Conservation (phyloP, 768 basidiomycete genomes). For the Boletales sp. region DNA sequence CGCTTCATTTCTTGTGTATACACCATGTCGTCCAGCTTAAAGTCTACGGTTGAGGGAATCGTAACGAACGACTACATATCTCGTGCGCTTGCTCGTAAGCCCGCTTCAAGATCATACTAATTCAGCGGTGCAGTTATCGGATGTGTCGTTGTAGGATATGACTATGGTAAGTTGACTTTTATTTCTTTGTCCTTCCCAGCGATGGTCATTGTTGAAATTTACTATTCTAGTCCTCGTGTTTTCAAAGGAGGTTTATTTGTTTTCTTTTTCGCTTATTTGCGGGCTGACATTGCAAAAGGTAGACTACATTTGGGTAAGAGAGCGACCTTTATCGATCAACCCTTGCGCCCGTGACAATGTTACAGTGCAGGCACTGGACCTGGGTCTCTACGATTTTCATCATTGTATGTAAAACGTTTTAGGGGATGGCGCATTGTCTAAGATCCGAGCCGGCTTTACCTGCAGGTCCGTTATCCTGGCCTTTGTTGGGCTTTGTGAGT, state of each 20-base stretch:
- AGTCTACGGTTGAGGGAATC: background rate
- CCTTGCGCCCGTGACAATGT: background rate
- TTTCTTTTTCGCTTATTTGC: too few species aligned
- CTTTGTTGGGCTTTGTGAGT: slow-evolving; percentile 11
- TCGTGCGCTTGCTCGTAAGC: background rate
- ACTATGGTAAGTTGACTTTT: slow-evolving; percentile 3
- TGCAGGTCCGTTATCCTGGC: slow-evolving; percentile 14
- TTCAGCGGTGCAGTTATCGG: background rate
- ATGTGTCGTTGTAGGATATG: slow-evolving; percentile 1
- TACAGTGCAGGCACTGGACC: slow-evolving; percentile 7
- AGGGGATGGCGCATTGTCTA: too few species aligned
- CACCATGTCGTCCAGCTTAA: slow-evolving; percentile 1
- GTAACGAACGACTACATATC: background rate
- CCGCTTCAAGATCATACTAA: background rate
- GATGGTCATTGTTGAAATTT: too few species aligned
- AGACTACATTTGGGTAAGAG: slow-evolving; percentile 16
- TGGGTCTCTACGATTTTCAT: slow-evolving; percentile 14
- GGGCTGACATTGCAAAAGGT: slow-evolving; percentile 1
- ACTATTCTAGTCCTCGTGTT: slow-evolving; percentile 2
- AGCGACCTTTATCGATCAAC: background rate
- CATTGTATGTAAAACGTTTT: slow-evolving; percentile 5
- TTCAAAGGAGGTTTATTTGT: background rate
- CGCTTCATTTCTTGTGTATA: background rate
- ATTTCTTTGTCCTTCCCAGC: too few species aligned
- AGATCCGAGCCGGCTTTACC: background rate